Evolutionary conservation across 371 early-diverging fungal genomes (phyloP), one percentile per base, ranked within the genome.

Genomic region (Apophysomyces ossiformis): DNA sequence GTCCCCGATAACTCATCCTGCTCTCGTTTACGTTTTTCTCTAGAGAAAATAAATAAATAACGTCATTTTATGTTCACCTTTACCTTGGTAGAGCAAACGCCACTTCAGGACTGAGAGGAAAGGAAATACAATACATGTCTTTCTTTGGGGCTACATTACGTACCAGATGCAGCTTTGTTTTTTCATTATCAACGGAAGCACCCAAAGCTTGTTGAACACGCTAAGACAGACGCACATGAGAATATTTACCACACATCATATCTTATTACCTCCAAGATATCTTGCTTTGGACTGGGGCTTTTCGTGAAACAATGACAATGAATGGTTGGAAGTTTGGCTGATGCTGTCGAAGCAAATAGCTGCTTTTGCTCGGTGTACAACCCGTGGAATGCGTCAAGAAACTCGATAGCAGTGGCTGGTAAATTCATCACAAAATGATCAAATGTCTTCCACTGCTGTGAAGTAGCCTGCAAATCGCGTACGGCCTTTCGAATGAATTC

Each of bases 361-460:
- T 21, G 60, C 60, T 72, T 83, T 68, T 66, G 75, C 35, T 84
- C 87, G 46, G 74, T 68, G 72, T 87, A 92, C 1, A 93, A 65
- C 5, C 91, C 91, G 26, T 84, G 85, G 80, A 92, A 93, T 2
- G 90, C 85, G 66, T 93, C 93, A 47, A 99, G 75, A 73, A 99
- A 99, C 62, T 96, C 98, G 46, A 98, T 88, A 1, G 98, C 96
- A 0, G 94, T 94, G 4, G 95, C 98, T 0, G 99, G 99, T 32
- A 99, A 82, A 74, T 99, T 98, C 99, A 99, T 97, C 1, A 99
- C 92, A 68, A 95, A 96, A 73, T 99, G 99, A 60, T 94, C 88
- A 72, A 97, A 98, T 35, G 89, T 86, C 60, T 84, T 81, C 86
- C 92, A 84, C 39, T 74, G 71, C 2, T 68, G 60, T 43, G 54